Evolutionary conservation across 2,329 filamentous ascomycete genomes (phyloP).

Genomic region (Aspergillus proliferans): DNA sequence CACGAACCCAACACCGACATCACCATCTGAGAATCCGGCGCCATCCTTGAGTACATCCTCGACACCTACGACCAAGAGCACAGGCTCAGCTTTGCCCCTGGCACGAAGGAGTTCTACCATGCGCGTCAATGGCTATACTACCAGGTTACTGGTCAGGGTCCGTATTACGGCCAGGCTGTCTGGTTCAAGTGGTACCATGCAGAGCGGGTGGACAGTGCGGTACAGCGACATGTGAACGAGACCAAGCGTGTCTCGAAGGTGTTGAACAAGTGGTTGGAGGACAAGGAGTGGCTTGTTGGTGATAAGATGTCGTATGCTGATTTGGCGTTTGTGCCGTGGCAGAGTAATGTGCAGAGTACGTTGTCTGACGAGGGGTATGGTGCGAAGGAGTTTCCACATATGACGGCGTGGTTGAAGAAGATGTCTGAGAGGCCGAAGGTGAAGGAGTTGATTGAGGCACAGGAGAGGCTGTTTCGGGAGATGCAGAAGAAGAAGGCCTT

Average conservation of each 20-base stretch:
- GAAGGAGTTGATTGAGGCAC: neutral
- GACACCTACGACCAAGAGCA: slow-evolving; percentile 40
- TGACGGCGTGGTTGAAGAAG: neutral
- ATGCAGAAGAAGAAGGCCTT: too few species aligned
- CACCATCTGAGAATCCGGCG: slow-evolving; percentile 41
- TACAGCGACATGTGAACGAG: slow-evolving; percentile 43
- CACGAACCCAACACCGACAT: slow-evolving; percentile 32
- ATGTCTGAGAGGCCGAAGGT: neutral
- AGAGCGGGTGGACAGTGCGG: slow-evolving; percentile 38
- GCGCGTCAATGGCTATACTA: slow-evolving; percentile 43
- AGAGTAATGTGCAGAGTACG: neutral
- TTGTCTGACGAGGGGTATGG: neutral
- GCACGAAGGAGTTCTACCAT: slow-evolving; percentile 30
- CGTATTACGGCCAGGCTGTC: slow-evolving; percentile 44
- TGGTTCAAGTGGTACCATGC: slow-evolving; percentile 41
- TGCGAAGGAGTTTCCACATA: neutral
- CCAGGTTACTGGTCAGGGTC: slow-evolving; percentile 43
- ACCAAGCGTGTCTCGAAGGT: slow-evolving; percentile 40
- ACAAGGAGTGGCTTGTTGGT: slow-evolving; percentile 38
- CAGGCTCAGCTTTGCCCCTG: slow-evolving; percentile 30
- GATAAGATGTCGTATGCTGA: slow-evolving; percentile 40
- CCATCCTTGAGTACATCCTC: slow-evolving; percentile 41
- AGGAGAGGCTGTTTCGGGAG: too few species aligned
- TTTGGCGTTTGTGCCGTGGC: slow-evolving; percentile 37
- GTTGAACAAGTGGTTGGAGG: slow-evolving; percentile 35